Percentiles rank a stretch among this genome's conserved stretches.
These are phyloP conservation scores for Cetraspora pellucida DNA, from an alignment of 192 early-diverging fungal species.

Conservation along the genomic window DNA sequence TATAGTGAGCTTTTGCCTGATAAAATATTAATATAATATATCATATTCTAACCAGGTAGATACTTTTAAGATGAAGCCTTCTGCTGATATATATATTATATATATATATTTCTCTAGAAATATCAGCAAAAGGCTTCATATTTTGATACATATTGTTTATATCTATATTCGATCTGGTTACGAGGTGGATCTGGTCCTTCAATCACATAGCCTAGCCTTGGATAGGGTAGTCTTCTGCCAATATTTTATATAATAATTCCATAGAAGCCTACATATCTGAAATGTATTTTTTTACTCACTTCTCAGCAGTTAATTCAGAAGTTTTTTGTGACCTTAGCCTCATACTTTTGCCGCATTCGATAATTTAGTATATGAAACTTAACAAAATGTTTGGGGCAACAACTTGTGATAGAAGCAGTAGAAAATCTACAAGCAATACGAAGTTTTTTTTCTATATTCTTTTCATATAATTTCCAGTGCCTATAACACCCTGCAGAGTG, in stretches of 20 bases:
- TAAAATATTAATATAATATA: no score
- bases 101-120: no score
- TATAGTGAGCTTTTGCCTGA: no score
- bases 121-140: no score
- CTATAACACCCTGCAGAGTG: neutral
- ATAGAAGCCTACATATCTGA: neutral
- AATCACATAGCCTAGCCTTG: no score
- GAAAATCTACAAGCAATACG: neutral
- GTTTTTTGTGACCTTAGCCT: neutral
- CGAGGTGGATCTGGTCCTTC: no score
- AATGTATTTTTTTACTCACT: neutral
- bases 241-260: slow-evolving; percentile 1
- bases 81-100: neutral
- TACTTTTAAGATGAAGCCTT: neutral
- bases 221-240: no score
- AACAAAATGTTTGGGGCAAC: neutral
- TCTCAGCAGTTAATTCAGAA: neutral
- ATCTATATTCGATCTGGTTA: no score
- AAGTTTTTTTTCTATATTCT: neutral
- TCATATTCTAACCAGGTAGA: neutral
- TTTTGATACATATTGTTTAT: no score
- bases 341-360: slow-evolving; percentile 1
- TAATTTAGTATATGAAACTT: slow-evolving; percentile 6
- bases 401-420: neutral
- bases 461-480: neutral